Conservation (phyloP, 1,139 yeast species). For the Zygoascus meyerae region DNA sequence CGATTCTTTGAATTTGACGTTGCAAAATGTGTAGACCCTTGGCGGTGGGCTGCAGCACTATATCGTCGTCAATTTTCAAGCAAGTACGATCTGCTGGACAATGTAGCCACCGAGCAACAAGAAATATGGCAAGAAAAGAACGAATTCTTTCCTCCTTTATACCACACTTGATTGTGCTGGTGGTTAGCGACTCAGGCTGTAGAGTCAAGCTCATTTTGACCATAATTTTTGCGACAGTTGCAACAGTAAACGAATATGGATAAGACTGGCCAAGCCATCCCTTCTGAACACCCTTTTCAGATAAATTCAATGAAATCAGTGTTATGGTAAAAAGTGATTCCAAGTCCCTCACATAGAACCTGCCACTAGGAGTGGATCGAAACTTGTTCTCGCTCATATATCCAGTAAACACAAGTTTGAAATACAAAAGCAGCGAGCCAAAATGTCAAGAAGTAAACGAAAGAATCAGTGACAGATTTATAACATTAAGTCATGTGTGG, state of each 20-base stretch:
- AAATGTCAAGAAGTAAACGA: background rate
- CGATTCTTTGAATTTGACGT: constrained; percentile 53
- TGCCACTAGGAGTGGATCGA: constrained; percentile 8
- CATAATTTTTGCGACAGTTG: constrained; percentile 51
- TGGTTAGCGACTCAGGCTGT: constrained; percentile 35
- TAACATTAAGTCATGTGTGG: background rate
- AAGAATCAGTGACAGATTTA: background rate
- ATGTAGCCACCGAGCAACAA: constrained; percentile 64
- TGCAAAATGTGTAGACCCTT: constrained; percentile 75
- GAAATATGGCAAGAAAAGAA: constrained; percentile 49
- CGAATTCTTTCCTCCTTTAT: constrained; percentile 50
- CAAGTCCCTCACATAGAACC: constrained; percentile 15
- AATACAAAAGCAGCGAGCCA: background rate
- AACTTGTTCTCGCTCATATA: constrained; percentile 7
- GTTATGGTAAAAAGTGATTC: constrained; percentile 36
- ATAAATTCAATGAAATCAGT: constrained; percentile 46
- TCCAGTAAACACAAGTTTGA: too few species aligned
- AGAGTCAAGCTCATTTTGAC: constrained; percentile 44
- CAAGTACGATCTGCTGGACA: constrained; percentile 60
- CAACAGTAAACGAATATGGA: constrained; percentile 51
- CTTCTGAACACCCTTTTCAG: constrained; percentile 29
- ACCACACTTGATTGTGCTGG: constrained; percentile 55
- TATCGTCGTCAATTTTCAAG: constrained; percentile 15
- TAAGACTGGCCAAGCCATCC: constrained; percentile 23
- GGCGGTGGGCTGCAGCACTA: constrained; percentile 74